Evolutionary conservation across 2,329 filamentous ascomycete genomes (phyloP), one percentile per base, ranked within the genome.

Genomic region (Talaromyces marneffei): DNA sequence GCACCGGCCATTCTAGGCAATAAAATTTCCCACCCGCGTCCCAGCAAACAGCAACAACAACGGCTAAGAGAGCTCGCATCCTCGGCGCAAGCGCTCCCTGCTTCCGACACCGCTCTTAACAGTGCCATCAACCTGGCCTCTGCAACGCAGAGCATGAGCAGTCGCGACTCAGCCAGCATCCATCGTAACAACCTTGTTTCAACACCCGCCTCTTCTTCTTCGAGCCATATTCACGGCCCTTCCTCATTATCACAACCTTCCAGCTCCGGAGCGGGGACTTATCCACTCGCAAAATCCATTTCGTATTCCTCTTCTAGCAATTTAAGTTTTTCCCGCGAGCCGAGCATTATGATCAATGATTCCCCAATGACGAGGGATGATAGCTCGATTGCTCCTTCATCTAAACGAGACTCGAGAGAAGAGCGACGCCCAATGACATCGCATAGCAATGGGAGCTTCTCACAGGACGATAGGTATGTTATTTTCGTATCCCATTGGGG

Each of bases 1-100:
- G 92, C 93, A 0, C 94, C 94, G 37, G 92, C 94, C 61, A 97
- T 99, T 67, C 91, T 99, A 55, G 91, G 93, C 59, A 99, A 99
- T 82, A 99, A 99, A 73, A 90, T 99, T 76, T 91, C 88, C 57
- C 90, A 91, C 70, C 91, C 96, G 71, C 86, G 92, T 3, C 92
- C 93, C 1, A 90, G 81, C 65, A 90, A 87, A 57, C 87, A 90
- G 62, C 90, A 94, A 71, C 87, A 91, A 70, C 89, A 82, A 70
- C 87, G 89, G 64, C 82, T 95, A 35, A 86, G 92, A 44, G 92
- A 97, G 73, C 80, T 96, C 61, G 91, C 90, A n/a, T 92, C 85
- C 62, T 90, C 85, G 68, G 88, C 87, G 37, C 86, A 88, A 20
- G 33, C 57, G 27, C 77, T 87, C 44, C 64, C 82, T 80, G 71